These are phyloP conservation scores for Xylariaceae sp. DNA, from an alignment of 2,329 filamentous ascomycete species.

Conservation along the genomic window DNA sequence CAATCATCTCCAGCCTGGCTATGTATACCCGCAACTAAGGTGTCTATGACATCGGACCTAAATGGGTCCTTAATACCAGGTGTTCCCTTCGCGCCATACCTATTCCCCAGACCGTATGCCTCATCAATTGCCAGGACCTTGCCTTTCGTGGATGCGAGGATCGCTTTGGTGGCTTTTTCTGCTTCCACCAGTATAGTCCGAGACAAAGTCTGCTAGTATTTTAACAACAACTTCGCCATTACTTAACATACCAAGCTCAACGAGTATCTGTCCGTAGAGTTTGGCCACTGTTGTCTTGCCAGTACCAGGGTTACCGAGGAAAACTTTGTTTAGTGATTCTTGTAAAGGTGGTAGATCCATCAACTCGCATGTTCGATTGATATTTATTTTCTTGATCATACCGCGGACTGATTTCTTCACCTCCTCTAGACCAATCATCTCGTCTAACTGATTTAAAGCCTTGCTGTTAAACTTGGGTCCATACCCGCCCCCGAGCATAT, in stretches of 20 bases:
- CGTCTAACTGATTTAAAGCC: constrained; percentile 4
- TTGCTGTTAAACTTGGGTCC: neutral
- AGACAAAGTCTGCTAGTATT: constrained; percentile 12
- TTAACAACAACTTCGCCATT: constrained; percentile 18
- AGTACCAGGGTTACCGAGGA: constrained; percentile 16
- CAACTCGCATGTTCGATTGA: constrained; percentile 8
- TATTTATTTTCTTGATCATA: neutral
- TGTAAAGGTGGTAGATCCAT: neutral
- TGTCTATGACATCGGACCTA: constrained; percentile 72
- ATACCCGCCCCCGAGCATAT: constrained; percentile 2
- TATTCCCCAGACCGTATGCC: constrained; percentile 56
- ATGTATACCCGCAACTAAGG: constrained; percentile 74
- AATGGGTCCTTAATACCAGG: constrained; percentile 25
- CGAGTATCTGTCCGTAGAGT: constrained; percentile 17
- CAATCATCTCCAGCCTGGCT: constrained; percentile 72
- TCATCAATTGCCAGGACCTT: constrained; percentile 44
- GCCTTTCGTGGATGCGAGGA: constrained; percentile 14
- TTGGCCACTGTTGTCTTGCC: constrained; percentile 17
- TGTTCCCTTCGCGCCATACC: constrained; percentile 34
- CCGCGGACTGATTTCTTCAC: constrained; percentile 7
- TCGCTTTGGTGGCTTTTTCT: constrained; percentile 9
- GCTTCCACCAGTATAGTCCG: constrained; percentile 4
- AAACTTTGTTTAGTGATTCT: constrained; percentile 13
- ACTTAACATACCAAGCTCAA: constrained; percentile 18
- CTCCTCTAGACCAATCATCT: constrained; percentile 11